These are phyloP conservation scores for Guyanaporus albipodus DNA, from an alignment of 768 basidiomycete genomes.

Conservation along the genomic window DNA sequence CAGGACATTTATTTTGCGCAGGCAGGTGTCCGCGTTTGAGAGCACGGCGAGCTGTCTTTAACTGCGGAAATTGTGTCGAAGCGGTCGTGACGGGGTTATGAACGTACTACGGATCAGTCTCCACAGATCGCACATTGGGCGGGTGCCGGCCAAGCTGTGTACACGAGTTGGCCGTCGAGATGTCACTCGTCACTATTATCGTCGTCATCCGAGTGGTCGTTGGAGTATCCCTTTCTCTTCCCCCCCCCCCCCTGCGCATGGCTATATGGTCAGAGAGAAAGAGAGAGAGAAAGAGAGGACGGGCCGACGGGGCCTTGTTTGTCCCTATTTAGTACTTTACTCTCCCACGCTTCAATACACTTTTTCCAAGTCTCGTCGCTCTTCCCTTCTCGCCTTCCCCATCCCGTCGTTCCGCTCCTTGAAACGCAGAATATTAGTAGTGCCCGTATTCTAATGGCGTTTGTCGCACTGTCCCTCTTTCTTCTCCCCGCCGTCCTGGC, in stretches of 20 bases:
- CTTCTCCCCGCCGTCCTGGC: conserved; percentile 49
- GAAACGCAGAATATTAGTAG: neutral
- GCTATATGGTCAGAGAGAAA: too few species aligned
- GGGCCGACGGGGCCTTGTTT: too few species aligned
- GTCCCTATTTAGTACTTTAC: too few species aligned
- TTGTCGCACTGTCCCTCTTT: conserved; percentile 50
- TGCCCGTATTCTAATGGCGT: conserved; percentile 30
- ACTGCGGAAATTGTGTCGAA: conserved; percentile 25
- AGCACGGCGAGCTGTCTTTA: conserved; percentile 6
- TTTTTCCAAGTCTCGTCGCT: too few species aligned
- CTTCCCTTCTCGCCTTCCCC: too few species aligned
- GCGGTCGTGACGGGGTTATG: conserved; percentile 13
- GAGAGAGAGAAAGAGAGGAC: too few species aligned
- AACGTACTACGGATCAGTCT: conserved; percentile 2
- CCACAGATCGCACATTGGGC: conserved; percentile 15
- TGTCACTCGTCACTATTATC: too few species aligned
- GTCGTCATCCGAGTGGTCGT: too few species aligned
- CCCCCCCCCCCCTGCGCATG: too few species aligned
- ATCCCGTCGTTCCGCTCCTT: conserved; percentile 30
- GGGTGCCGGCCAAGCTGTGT: conserved; percentile 12
- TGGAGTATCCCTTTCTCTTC: too few species aligned
- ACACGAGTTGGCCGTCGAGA: conserved; percentile 22
- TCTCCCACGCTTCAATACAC: too few species aligned
- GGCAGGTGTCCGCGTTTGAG: too few species aligned
- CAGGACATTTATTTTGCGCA: neutral